These are phyloP conservation scores for Stentor coeruleus DNA, from an alignment of 73 alveolate species.

Conservation along the genomic window DNA sequence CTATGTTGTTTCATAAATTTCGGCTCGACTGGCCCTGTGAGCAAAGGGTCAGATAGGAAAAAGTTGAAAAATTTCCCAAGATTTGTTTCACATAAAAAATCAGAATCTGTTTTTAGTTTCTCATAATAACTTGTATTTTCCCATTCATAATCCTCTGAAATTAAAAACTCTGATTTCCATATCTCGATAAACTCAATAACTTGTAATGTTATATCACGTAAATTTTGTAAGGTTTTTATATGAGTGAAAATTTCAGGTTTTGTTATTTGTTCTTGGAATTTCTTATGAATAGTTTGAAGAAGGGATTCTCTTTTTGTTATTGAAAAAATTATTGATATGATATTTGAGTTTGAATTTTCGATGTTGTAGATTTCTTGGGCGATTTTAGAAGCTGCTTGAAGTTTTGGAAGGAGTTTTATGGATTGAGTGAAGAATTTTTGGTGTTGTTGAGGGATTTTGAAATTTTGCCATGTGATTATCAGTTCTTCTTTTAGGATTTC, in stretches of 20 bases:
- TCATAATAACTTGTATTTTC: neutral
- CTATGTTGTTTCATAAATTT: neutral
- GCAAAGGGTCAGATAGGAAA: slow-evolving; percentile 13
- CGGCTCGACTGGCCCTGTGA: slow-evolving; percentile 3
- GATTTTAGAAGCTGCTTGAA: neutral
- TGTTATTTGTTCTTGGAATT: too few relatives aligned
- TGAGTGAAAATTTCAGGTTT: neutral
- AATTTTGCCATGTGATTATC: neutral
- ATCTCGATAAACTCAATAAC: neutral
- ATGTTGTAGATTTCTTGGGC: slow-evolving; percentile 14
- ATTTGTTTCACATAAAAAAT: neutral
- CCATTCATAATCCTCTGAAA: neutral
- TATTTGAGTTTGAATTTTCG: neutral
- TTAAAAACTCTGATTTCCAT: neutral
- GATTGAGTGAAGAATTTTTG: neutral
- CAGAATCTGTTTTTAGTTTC: neutral
- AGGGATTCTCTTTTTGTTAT: neutral
- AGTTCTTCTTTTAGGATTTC: slow-evolving; percentile 9
- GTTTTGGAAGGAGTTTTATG: neutral
- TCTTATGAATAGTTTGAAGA: too few relatives aligned
- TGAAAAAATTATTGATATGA: neutral
- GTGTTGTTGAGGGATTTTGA: slow-evolving; percentile 19
- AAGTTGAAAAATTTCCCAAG: slow-evolving; percentile 5
- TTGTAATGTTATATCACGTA: neutral
- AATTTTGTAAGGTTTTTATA: neutral